Conservation (phyloP, 2,329 filamentous ascomycete species). For the Tolypocladium inflatum region DNA sequence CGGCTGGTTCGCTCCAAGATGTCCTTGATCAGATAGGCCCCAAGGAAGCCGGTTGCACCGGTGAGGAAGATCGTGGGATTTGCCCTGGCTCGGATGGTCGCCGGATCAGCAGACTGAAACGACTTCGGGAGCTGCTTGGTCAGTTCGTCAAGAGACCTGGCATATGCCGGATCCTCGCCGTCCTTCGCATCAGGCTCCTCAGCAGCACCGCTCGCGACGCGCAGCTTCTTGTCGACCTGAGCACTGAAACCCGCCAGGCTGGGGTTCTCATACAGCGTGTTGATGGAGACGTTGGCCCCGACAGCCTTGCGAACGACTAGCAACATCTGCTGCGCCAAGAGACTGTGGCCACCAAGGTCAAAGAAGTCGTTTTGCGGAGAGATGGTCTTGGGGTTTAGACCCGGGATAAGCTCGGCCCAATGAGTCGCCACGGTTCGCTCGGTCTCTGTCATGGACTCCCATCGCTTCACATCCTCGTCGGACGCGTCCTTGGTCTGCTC, state of each 20-base stretch:
- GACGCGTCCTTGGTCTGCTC: slow-evolving; percentile 40
- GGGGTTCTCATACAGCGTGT: slow-evolving; percentile 18
- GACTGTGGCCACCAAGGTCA: slow-evolving; percentile 27
- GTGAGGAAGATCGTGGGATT: slow-evolving; percentile 64
- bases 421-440: slow-evolving; percentile 39
- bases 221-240: slow-evolving; percentile 15
- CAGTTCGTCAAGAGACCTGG: slow-evolving; percentile 42
- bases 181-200: background rate
- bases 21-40: slow-evolving; percentile 69
- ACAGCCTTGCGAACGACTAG: slow-evolving; percentile 37
- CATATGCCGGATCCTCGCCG: slow-evolving; percentile 29
- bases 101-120: background rate
- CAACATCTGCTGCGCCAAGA: slow-evolving; percentile 64
- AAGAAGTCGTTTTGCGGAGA: slow-evolving; percentile 25
- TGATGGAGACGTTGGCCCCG: slow-evolving; percentile 20
- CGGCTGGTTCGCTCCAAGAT: slow-evolving; percentile 47
- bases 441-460: slow-evolving; percentile 29
- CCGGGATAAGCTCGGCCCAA: slow-evolving; percentile 63
- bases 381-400: slow-evolving; percentile 59
- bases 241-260: slow-evolving; percentile 17
- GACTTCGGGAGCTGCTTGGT: slow-evolving; percentile 7
- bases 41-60: slow-evolving; percentile 71
- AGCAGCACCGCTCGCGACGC: background rate
- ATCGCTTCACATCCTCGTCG: slow-evolving; percentile 37
- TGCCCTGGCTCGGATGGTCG: background rate